Evolutionary conservation across 352 stramenopile genomes (phyloP).

Genomic region (Pythium volutum): DNA sequence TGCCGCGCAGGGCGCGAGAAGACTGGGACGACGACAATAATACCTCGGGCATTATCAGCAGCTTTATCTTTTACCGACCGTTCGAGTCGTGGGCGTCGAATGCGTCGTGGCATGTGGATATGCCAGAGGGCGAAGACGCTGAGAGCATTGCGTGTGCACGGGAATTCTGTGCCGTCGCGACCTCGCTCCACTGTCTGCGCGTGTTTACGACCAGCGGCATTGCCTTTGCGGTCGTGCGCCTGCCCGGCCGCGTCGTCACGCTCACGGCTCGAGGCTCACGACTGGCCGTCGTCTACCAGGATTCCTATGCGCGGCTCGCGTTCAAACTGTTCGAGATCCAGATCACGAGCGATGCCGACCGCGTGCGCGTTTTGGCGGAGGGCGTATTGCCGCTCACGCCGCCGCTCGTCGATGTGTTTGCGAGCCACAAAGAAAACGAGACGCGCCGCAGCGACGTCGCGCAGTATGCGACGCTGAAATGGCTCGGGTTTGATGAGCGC

Average conservation of each 20-base stretch:
- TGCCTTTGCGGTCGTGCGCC: constrained; percentile 53
- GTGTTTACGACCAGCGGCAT: constrained; percentile 73
- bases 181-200: constrained; percentile 64
- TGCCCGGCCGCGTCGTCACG: constrained; percentile 68
- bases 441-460: constrained; percentile 32
- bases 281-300: constrained; percentile 71
- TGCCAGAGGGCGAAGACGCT: constrained; percentile 70
- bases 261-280: constrained; percentile 56
- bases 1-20: constrained; percentile 53
- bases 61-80: constrained; percentile 78
- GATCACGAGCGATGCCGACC: constrained; percentile 35
- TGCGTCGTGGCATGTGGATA: constrained; percentile 67
- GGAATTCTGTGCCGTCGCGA: constrained; percentile 76
- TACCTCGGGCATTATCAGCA: constrained; percentile 50
- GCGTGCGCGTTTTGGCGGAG: constrained; percentile 44
- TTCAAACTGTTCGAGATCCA: constrained; percentile 57
- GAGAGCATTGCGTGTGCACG: constrained; percentile 55
- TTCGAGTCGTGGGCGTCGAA: constrained; percentile 85
- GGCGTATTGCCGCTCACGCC: constrained; percentile 58
- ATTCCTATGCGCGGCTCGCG: constrained; percentile 36
- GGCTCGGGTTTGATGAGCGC: constrained; percentile 78
- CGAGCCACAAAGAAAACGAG: constrained; percentile 68
- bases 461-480: constrained; percentile 60
- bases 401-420: constrained; percentile 58
- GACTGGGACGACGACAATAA: constrained; percentile 53